Conservation (phyloP, 495 filamentous ascomycete genomes). For the Geoglossum glabrum region DNA sequence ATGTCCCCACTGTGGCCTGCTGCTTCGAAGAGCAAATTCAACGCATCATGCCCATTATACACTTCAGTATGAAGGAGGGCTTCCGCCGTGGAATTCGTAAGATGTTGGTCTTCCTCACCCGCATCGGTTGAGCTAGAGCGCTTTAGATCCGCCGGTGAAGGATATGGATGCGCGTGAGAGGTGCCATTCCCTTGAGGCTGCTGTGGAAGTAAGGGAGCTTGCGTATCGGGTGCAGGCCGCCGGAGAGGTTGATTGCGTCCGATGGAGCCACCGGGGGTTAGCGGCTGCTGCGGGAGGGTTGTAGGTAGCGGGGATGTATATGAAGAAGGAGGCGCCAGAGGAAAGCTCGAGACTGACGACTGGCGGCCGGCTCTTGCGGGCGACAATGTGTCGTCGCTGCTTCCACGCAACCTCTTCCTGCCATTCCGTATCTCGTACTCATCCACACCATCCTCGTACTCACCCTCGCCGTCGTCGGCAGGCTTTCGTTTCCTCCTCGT, state of each 20-base stretch:
- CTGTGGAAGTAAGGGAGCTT: slow-evolving; percentile 6
- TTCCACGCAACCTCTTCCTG: slow-evolving; percentile 16
- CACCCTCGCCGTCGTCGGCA: slow-evolving; percentile 32
- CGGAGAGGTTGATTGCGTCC: slow-evolving; percentile 35
- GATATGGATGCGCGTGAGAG: neutral
- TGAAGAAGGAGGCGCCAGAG: slow-evolving; percentile 16
- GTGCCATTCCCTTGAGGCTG: slow-evolving; percentile 10
- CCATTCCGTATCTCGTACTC: slow-evolving; percentile 21
- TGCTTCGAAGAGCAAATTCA: slow-evolving; percentile 49
- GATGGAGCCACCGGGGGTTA: slow-evolving; percentile 43
- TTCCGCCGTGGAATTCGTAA: slow-evolving; percentile 30
- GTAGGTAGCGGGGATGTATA: slow-evolving; percentile 20
- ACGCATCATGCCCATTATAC: slow-evolving; percentile 48
- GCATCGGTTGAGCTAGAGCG: slow-evolving; percentile 12
- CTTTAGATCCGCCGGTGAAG: slow-evolving; percentile 9
- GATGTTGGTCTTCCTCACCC: slow-evolving; percentile 22
- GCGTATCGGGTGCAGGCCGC: slow-evolving; percentile 20
- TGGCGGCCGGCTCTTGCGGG: slow-evolving; percentile 7
- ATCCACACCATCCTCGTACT: neutral
- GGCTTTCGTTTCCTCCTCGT: slow-evolving; percentile 79
- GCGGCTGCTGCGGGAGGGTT: slow-evolving; percentile 28
- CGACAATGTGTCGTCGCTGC: slow-evolving; percentile 5
- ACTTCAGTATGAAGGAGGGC: slow-evolving; percentile 41
- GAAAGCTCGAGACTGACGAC: neutral
- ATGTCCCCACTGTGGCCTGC: slow-evolving; percentile 31